phyloP scores from a whole-genome alignment of 768 basidiomycete species.

The Suillus americanus region DNA sequence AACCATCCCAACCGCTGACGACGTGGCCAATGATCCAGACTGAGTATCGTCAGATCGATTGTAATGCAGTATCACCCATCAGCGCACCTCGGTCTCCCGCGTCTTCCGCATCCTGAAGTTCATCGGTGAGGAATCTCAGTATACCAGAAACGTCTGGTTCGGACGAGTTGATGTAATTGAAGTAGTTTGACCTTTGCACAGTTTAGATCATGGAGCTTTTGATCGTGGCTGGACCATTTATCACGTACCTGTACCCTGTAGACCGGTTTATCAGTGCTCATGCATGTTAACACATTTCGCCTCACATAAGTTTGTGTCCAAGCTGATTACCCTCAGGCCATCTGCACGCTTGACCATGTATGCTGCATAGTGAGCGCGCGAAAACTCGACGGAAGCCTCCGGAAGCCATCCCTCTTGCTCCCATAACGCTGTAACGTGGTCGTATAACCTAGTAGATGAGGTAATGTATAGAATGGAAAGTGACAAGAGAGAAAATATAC shows the following conservation, averaged over 20 bases:
- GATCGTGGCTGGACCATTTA: not conserved
- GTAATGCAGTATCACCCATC: not conserved
- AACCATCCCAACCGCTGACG: conserved; percentile 68
- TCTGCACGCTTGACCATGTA: conserved; percentile 69
- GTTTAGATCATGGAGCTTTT: conserved; percentile 8
- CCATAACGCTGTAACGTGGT: conserved; percentile 73
- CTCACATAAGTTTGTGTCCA: conserved; percentile 79
- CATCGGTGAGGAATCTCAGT: conserved; percentile 75
- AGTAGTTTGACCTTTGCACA: conserved; percentile 56
- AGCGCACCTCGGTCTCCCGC: conserved; percentile 64
- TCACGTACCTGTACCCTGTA: conserved; percentile 32
- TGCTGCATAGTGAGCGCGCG: conserved; percentile 67
- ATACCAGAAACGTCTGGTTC: conserved; percentile 71
- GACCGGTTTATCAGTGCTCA: not conserved
- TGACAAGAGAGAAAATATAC: not conserved
- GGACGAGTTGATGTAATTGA: conserved; percentile 77
- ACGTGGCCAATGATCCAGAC: conserved; percentile 61
- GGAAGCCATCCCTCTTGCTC: conserved; percentile 69
- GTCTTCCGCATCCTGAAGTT: conserved; percentile 78
- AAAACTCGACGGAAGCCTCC: conserved; percentile 50
- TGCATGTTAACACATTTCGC: conserved; percentile 9
- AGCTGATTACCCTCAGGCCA: conserved; percentile 67
- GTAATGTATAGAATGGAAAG: not conserved
- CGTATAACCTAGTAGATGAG: conserved; percentile 59
- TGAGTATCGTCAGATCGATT: conserved; percentile 21